Conservation (phyloP, 306 rosid species). For the Lathyrus oleraceus region DNA sequence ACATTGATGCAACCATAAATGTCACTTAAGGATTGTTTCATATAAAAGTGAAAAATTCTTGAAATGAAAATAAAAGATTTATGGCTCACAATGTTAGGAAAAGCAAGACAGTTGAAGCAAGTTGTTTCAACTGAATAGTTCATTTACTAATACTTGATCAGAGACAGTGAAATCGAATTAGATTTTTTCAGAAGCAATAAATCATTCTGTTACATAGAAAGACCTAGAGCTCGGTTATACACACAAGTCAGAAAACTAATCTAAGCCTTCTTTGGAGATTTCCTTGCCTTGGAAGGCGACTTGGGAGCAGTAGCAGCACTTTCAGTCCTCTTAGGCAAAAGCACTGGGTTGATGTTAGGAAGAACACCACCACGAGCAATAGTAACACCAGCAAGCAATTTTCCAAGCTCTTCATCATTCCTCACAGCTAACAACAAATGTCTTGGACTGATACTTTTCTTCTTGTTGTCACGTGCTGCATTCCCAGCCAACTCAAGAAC, state of each 20-base stretch:
- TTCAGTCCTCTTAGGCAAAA: slow-evolving; percentile 70
- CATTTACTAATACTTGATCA: neutral
- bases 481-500: slow-evolving; percentile 90
- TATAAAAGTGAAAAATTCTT: too few species aligned
- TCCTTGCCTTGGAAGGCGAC: slow-evolving; percentile 62
- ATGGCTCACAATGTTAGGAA: too few species aligned
- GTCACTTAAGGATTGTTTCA: too few species aligned
- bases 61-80: too few species aligned
- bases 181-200: neutral
- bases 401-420: slow-evolving; percentile 85
- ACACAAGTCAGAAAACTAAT: slow-evolving; percentile 7
- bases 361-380: slow-evolving; percentile 89
- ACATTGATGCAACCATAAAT: too few species aligned
- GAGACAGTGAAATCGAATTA: neutral
- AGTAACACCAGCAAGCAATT: slow-evolving; percentile 76
- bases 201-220: neutral
- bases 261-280: slow-evolving; percentile 75
- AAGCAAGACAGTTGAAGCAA: neutral
- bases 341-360: slow-evolving; percentile 78
- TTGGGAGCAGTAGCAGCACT: slow-evolving; percentile 40
- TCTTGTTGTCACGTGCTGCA: slow-evolving; percentile 90
- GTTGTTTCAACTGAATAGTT: neutral
- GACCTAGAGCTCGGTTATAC: slow-evolving; percentile 35
- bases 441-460: slow-evolving; percentile 73
- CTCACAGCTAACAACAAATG: slow-evolving; percentile 77